These are phyloP conservation scores for Globisporangium rhizosaccharum DNA, from an alignment of 352 stramenopile genomes.

Conservation along the genomic window DNA sequence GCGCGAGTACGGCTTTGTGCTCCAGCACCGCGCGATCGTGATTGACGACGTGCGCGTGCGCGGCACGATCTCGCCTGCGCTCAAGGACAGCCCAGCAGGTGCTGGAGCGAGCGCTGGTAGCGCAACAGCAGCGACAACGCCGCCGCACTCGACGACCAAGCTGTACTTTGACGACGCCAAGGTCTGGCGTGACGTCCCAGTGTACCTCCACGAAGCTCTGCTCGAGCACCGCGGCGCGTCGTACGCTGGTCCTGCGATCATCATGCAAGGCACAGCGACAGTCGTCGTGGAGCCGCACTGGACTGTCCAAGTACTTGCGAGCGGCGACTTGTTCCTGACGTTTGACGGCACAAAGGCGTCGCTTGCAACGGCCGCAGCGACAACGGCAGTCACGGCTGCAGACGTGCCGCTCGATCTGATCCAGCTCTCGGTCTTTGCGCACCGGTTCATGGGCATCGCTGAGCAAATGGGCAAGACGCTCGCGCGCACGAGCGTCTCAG, in stretches of 20 bases:
- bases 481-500: slow-evolving; percentile 93
- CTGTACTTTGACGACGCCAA: slow-evolving; percentile 84
- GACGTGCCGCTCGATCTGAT: slow-evolving; percentile 90
- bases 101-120: not conserved
- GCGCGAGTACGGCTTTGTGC: slow-evolving; percentile 97
- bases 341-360: slow-evolving; percentile 31
- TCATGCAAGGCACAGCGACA: slow-evolving; percentile 98
- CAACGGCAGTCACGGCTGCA: slow-evolving; percentile 17
- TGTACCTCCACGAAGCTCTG: slow-evolving; percentile 93
- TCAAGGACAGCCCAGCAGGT: slow-evolving; percentile 30
- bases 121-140: not conserved
- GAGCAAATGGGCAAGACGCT: slow-evolving; percentile 99
- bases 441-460: slow-evolving; percentile 99
- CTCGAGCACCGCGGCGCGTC: slow-evolving; percentile 58
- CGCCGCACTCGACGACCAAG: slow-evolving; percentile 54
- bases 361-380: slow-evolving; percentile 2
- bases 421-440: slow-evolving; percentile 95
- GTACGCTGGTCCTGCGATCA: slow-evolving; percentile 91
- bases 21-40: slow-evolving; percentile 90
- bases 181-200: slow-evolving; percentile 76
- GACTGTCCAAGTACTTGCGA: slow-evolving; percentile 87
- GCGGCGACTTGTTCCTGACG: slow-evolving; percentile 94
- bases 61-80: slow-evolving; percentile 85
- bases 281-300: slow-evolving; percentile 97
- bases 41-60: slow-evolving; percentile 98